phyloP scores from a whole-genome alignment of 495 filamentous ascomycete genomes.

The Echria macrotheca region DNA sequence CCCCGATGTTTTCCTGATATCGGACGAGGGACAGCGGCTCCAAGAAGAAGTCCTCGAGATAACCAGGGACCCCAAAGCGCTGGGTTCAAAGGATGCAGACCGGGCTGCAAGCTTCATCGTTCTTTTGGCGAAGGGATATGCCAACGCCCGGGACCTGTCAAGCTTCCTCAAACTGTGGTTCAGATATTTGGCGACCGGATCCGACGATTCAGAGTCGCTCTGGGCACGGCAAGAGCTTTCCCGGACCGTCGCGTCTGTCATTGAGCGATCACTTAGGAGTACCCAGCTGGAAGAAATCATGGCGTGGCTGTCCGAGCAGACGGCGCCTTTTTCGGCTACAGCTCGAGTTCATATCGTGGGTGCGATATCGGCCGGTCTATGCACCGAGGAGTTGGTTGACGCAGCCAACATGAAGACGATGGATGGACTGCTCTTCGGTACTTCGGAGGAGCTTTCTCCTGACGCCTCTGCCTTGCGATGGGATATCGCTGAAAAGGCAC shows the following conservation, averaged over 20 bases:
- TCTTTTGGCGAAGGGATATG: conserved; percentile 58
- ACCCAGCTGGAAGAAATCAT: conserved; percentile 45
- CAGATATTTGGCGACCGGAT: conserved; percentile 49
- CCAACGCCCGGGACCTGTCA: conserved; percentile 57
- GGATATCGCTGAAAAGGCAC: conserved; percentile 31
- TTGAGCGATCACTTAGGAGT: conserved; percentile 41
- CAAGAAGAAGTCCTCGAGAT: conserved; percentile 31
- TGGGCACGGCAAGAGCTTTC: conserved; percentile 64
- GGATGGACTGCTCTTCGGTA: conserved; percentile 17
- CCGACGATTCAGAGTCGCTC: conserved; percentile 33
- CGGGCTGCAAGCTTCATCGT: conserved; percentile 38
- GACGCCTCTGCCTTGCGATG: conserved; percentile 29
- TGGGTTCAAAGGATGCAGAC: conserved; percentile 12
- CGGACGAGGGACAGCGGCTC: conserved; percentile 27
- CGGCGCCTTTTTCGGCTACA: conserved; percentile 15
- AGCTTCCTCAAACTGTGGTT: conserved; percentile 66
- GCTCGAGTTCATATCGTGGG: conserved; percentile 40
- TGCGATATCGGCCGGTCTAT: conserved; percentile 41
- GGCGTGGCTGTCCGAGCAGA: conserved; percentile 32
- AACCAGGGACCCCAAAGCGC: conserved; percentile 15
- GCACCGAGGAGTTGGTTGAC: conserved; percentile 39
- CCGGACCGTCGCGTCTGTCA: conserved; percentile 31
- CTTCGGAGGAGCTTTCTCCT: conserved; percentile 9
- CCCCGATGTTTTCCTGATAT: conserved; percentile 59
- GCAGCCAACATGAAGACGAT: conserved; percentile 31